Conservation (phyloP, 176 grass and related monocot genomes). For the Zoysia japonica region DNA sequence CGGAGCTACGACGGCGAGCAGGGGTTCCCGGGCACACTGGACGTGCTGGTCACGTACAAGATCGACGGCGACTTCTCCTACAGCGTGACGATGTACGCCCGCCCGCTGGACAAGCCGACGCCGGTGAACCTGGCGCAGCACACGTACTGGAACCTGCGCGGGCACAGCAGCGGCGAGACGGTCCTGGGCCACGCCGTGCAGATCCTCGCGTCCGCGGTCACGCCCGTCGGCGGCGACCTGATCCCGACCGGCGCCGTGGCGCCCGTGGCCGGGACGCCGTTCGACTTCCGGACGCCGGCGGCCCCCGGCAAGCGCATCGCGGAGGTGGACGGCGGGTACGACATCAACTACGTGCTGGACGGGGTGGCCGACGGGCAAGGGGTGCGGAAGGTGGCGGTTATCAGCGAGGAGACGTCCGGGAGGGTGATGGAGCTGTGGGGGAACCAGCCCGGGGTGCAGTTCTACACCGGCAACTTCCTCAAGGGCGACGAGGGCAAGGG, state of each 20-base stretch:
- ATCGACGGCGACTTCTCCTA: constrained; percentile 67
- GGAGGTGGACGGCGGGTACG: constrained; percentile 54
- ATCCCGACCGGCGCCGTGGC: constrained; percentile 67
- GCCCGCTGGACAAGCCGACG: constrained; percentile 56
- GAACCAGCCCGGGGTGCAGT: constrained; percentile 78
- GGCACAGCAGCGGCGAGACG: constrained; percentile 51
- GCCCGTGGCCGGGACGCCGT: constrained; percentile 67
- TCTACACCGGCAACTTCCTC: constrained; percentile 72
- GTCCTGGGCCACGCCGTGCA: constrained; percentile 62
- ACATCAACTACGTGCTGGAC: constrained; percentile 85
- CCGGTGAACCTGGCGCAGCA: constrained; percentile 88
- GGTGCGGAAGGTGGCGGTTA: constrained; percentile 70
- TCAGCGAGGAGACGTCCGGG: constrained; percentile 53
- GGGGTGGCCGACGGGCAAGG: constrained; percentile 49
- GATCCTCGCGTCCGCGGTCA: constrained; percentile 54
- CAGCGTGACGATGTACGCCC: constrained; percentile 72
- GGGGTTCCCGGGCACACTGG: constrained; percentile 69
- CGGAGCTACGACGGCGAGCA: constrained; percentile 93
- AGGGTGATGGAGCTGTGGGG: constrained; percentile 77
- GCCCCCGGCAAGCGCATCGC: constrained; percentile 41
- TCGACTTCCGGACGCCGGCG: constrained; percentile 51
- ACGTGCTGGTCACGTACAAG: constrained; percentile 87
- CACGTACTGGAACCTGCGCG: constrained; percentile 87
- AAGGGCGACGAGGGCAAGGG: constrained; percentile 66
- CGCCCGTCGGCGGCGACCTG: constrained; percentile 56